Percentiles rank a stretch among this genome's conserved stretches.
These are phyloP conservation scores for Persicaria maculosa DNA, from an alignment of 148 eudicot genomes.

Conservation along the genomic window DNA sequence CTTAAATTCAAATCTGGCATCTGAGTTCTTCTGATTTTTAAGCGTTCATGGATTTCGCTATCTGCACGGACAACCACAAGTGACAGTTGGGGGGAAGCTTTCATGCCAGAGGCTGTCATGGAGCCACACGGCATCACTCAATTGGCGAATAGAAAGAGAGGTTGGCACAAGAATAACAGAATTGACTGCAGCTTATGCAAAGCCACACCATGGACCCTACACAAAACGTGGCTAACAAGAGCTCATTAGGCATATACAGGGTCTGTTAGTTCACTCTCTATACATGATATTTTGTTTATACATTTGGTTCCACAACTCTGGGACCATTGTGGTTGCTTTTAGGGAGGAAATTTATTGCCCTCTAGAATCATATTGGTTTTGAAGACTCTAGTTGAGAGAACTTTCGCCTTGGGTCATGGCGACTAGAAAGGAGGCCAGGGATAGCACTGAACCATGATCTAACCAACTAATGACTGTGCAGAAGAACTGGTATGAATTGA, in stretches of 20 bases:
- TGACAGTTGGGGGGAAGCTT: slow-evolving; percentile 2
- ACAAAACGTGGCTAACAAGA: slow-evolving; percentile 3
- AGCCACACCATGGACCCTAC: slow-evolving; percentile 4
- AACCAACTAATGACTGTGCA: neutral
- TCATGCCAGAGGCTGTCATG: slow-evolving; percentile 2
- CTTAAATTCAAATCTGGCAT: neutral
- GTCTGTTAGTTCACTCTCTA: neutral
- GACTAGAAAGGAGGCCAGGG: neutral
- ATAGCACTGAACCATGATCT: neutral
- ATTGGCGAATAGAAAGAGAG: neutral
- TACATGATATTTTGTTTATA: neutral
- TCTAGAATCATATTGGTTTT: neutral
- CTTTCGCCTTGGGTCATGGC: neutral
- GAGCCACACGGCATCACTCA: neutral
- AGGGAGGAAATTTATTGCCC: neutral
- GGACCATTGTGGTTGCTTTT: slow-evolving; percentile 6
- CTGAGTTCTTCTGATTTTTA: neutral
- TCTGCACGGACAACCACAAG: slow-evolving; percentile 8
- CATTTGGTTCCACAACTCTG: slow-evolving; percentile 1
- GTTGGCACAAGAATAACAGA: neutral
- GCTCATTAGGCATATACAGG: neutral
- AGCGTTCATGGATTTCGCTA: neutral
- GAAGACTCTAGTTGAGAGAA: neutral
- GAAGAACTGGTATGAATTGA: neutral
- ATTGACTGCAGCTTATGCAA: slow-evolving; percentile 4